These are phyloP conservation scores for Synchytrium microbalum DNA, from an alignment of 371 early-diverging fungal genomes.

Conservation along the genomic window DNA sequence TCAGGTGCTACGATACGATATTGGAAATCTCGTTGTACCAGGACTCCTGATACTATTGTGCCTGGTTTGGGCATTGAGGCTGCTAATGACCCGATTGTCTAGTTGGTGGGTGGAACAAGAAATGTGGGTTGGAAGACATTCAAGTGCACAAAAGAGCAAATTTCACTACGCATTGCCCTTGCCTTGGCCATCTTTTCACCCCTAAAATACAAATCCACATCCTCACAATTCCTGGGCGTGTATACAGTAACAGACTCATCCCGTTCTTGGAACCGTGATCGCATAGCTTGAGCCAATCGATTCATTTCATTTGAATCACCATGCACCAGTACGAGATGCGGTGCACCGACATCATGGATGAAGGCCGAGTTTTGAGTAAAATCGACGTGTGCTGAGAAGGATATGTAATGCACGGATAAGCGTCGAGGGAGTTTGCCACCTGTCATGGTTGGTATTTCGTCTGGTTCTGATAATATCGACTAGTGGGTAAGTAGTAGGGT, in stretches of 20 bases:
- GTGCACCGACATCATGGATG: conserved; percentile 93
- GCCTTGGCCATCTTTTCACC: conserved; percentile 88
- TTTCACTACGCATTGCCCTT: conserved; percentile 2
- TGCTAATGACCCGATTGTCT: conserved; percentile 81
- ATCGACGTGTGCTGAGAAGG: conserved; percentile 99
- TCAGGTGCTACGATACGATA: conserved; percentile 72
- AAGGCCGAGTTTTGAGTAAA: conserved; percentile 97
- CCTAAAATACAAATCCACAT: conserved; percentile 84
- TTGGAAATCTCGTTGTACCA: conserved; percentile 85
- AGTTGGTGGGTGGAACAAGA: too few relatives aligned
- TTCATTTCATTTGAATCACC: conserved; percentile 99
- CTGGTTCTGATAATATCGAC: conserved; percentile 90
- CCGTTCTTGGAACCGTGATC: conserved; percentile 73
- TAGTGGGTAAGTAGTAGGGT: conserved; percentile 17
- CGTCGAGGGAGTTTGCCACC: conserved; percentile 87
- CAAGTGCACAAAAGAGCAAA: too few relatives aligned
- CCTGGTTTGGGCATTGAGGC: conserved; percentile 55
- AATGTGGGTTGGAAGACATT: too few relatives aligned
- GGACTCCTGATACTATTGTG: conserved; percentile 65
- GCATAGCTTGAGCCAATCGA: conserved; percentile 86
- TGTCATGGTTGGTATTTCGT: conserved; percentile 76
- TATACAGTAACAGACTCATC: conserved; percentile 78
- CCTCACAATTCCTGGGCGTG: conserved; percentile 93
- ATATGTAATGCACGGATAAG: conserved; percentile 95
- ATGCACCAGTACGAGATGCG: conserved; percentile 97